Evolutionary conservation across 108 stramenopile genomes (phyloP), one percentile per base, ranked within the genome.

Genomic region (Cyclotella kingstonii): DNA sequence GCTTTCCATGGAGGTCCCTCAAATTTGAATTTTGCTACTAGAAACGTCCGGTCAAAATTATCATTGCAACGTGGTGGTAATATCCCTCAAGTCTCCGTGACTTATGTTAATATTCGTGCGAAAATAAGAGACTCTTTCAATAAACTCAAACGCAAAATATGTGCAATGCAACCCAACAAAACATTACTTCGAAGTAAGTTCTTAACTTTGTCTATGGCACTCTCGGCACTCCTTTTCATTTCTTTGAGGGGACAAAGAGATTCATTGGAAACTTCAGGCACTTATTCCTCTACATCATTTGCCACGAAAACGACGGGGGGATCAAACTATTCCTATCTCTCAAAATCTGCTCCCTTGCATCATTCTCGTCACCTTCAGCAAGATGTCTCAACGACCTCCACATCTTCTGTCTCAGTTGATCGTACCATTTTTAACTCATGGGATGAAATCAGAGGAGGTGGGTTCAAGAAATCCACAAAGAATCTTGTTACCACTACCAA

Each of bases 341-440:
- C 11, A 5, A 44, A 44, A 8, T 44, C n/a, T 12, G n/a, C 19
- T 44, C 43, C 43, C 43, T 5, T 4, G n/a, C 43, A 44, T 38
- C 54, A n/a, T 27, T 66, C 42, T 34, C 27, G 1, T 44, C 66
- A 27, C 43, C 19, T 9, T 28, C 66, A 56, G n/a, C 66, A 66
- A 25, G 15, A 10, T 40, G 25, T 30, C 14, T 46, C 54, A 34
- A 29, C 54, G 9, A 3, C 21, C 12, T 28, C 48, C 30, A 43
- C 71, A 23, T 31, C 53, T 2, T 9, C 42, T 29, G 18, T 51
- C 18, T 50, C 56, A n/a, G 48, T 64, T 15, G 57, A 59, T 31
- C 63, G 71, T 29, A 73, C 71, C 34, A 73, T 73, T 22, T 53
- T 64, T 27, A 57, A 48, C 29, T 47, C 47, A 40, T 73, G 71